Evolutionary conservation across 2,329 filamentous ascomycete genomes (phyloP).

Genomic region (Exophiala viscosa): DNA sequence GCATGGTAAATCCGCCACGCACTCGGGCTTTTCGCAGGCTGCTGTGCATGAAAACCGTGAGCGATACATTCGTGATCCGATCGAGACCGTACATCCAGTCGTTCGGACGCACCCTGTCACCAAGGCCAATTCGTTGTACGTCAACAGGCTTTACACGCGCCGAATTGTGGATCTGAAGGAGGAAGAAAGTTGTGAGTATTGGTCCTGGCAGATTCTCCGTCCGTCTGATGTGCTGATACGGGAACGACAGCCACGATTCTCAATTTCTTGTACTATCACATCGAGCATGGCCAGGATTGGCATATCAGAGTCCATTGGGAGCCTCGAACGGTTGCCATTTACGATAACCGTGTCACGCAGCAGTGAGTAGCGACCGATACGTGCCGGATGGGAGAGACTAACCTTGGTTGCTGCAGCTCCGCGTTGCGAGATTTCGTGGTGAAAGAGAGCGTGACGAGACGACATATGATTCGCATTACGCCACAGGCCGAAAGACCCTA

Average conservation of each 20-base stretch:
- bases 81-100: constrained; percentile 31
- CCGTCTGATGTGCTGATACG: background rate
- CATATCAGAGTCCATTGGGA: constrained; percentile 28
- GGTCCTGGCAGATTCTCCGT: background rate
- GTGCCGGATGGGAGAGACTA: no score
- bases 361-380: constrained; percentile 15
- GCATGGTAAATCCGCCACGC: constrained; percentile 20
- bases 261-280: constrained; percentile 25
- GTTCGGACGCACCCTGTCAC: constrained; percentile 33
- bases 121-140: constrained; percentile 32
- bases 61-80: constrained; percentile 1
- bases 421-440: no score
- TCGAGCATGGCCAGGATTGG: constrained; percentile 27
- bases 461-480: no score
- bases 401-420: no score
- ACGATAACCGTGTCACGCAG: constrained; percentile 39
- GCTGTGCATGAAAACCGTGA: background rate
- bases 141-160: constrained; percentile 32
- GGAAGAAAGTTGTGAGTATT: constrained; percentile 14
- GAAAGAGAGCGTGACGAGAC: no score
- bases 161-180: constrained; percentile 26
- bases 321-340: constrained; percentile 23
- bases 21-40: constrained; percentile 6
- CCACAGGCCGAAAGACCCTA: no score
- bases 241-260: constrained; percentile 17